phyloP scores from a whole-genome alignment of 2,329 filamentous ascomycete genomes.

The Capronia epimyces region DNA sequence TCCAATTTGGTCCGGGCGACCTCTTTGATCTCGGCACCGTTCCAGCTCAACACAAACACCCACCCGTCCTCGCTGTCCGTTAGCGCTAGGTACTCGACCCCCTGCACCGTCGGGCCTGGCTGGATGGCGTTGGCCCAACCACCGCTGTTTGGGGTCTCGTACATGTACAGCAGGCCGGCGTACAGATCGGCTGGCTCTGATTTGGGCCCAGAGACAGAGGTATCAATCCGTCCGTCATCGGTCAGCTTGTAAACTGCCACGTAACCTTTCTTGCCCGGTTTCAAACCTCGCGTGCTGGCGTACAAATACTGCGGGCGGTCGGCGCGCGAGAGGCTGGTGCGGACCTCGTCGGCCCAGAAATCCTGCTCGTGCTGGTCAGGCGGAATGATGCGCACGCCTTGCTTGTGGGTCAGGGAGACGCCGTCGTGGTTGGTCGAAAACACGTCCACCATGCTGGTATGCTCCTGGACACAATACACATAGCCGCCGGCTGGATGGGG shows the following conservation, averaged over 20 bases:
- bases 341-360: conserved; percentile 30
- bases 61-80: conserved; percentile 29
- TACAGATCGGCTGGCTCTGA: conserved; percentile 10
- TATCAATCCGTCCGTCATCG: conserved; percentile 17
- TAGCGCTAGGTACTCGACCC: conserved; percentile 31
- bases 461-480: conserved; percentile 29
- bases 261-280: conserved; percentile 22
- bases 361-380: conserved; percentile 8
- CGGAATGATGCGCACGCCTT: conserved; percentile 27
- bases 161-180: conserved; percentile 24
- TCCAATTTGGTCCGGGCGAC: conserved; percentile 23
- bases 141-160: conserved; percentile 26
- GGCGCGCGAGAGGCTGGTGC: conserved; percentile 22
- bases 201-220: not conserved
- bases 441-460: conserved; percentile 29
- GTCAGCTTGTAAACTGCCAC: conserved; percentile 26
- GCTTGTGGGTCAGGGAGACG: conserved; percentile 20
- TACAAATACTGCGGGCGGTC: conserved; percentile 25
- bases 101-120: conserved; percentile 28
- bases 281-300: conserved; percentile 26
- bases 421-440: conserved; percentile 16
- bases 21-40: conserved; percentile 26
- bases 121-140: conserved; percentile 30
- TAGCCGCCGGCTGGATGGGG: conserved; percentile 26
- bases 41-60: conserved; percentile 28